These are phyloP conservation scores for Paxillus ammoniavirescens DNA, from an alignment of 768 basidiomycete genomes.

Conservation along the genomic window DNA sequence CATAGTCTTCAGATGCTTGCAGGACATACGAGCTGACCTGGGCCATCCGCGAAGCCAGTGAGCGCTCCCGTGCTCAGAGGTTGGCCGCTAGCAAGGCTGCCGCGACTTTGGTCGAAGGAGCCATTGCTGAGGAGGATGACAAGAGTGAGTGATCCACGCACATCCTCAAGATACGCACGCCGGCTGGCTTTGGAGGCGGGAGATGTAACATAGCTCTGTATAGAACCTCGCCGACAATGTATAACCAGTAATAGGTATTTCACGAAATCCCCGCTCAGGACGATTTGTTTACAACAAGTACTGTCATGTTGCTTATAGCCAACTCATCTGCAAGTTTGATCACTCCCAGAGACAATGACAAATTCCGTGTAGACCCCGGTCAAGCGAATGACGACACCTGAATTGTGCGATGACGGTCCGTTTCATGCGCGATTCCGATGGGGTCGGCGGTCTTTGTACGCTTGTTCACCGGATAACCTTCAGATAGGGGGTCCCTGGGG, in stretches of 20 bases:
- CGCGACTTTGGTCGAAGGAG: constrained; percentile 22
- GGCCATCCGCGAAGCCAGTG: constrained; percentile 84
- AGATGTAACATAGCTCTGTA: constrained; percentile 1
- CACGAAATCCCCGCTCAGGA: no score
- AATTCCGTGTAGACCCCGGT: no score
- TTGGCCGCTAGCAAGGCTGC: constrained; percentile 36
- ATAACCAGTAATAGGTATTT: background rate
- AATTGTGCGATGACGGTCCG: no score
- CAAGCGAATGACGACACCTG: no score
- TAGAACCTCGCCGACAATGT: background rate
- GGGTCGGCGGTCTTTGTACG: no score
- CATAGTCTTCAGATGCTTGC: constrained; percentile 60
- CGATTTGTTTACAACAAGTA: no score
- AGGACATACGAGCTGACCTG: constrained; percentile 90
- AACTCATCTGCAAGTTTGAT: no score
- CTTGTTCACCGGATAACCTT: no score
- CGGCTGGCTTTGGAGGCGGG: background rate
- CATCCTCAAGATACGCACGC: background rate
- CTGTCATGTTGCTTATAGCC: no score
- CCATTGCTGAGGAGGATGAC: constrained; percentile 23
- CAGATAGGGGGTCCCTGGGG: constrained; percentile 32
- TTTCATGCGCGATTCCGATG: no score
- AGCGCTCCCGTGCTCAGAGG: constrained; percentile 55
- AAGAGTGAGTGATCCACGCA: background rate
- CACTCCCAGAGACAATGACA: no score